phyloP scores from a whole-genome alignment of 2,329 filamentous ascomycete species.

The Aureobasidium musti region DNA sequence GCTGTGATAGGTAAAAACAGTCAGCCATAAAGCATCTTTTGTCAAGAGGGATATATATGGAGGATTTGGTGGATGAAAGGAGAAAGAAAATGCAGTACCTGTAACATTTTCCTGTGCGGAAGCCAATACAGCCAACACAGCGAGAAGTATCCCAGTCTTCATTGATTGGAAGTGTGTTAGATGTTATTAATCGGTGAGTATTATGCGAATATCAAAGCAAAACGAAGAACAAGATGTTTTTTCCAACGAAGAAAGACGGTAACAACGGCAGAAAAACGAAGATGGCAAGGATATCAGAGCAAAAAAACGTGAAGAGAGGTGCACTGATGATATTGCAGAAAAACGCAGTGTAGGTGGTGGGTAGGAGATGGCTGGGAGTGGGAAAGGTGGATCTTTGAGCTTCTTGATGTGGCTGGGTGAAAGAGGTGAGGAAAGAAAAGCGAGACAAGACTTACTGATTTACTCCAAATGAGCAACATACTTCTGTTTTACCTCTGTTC shows the following conservation, averaged over 20 bases:
- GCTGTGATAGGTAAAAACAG: slow-evolving; percentile 15
- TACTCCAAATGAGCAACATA: neutral
- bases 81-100: neutral
- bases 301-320: neutral
- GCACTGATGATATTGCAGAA: neutral
- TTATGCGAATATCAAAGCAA: neutral
- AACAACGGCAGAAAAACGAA: neutral
- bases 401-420: neutral
- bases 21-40: too few relatives aligned
- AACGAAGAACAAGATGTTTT: slow-evolving; percentile 4
- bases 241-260: slow-evolving; percentile 1
- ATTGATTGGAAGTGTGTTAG: neutral
- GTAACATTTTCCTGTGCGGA: slow-evolving; percentile 4
- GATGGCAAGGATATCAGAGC: neutral
- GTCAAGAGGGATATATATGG: slow-evolving; percentile 30
- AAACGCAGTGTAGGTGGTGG: neutral
- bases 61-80: neutral
- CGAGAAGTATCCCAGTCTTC: neutral
- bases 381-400: neutral
- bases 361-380: slow-evolving; percentile 3
- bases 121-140: neutral
- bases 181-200: neutral
- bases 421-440: neutral
- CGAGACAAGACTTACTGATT: neutral
- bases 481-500: neutral